Conservation (phyloP, 371 early-diverging fungal species). For the Mucor circinelloides region DNA sequence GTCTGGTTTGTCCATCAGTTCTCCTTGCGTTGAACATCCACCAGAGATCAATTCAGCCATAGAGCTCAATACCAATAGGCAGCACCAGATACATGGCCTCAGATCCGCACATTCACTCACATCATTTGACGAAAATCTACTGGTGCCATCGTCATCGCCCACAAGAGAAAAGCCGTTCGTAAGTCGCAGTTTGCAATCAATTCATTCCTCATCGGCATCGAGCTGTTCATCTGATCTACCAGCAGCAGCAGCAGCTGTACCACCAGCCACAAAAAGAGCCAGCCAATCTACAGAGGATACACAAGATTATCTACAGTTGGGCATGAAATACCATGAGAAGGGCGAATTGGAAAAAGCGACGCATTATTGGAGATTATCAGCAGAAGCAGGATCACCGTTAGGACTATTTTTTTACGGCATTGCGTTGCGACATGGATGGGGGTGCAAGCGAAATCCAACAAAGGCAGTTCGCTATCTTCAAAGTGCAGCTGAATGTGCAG, state of each 20-base stretch:
- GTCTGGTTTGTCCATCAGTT: neutral
- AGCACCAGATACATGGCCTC: neutral
- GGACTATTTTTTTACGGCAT: slow-evolving; percentile 90
- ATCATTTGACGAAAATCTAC: neutral
- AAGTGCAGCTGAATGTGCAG: slow-evolving; percentile 78
- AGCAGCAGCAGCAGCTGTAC: neutral
- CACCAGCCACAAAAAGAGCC: neutral
- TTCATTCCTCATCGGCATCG: slow-evolving; percentile 1
- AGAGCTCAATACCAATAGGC: neutral
- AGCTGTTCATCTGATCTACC: neutral
- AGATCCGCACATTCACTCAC: slow-evolving; percentile 3
- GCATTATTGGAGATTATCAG: slow-evolving; percentile 79
- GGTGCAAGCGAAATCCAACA: slow-evolving; percentile 65
- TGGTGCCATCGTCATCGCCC: neutral
- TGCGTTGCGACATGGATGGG: slow-evolving; percentile 92
- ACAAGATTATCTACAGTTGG: slow-evolving; percentile 19
- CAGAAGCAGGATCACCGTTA: slow-evolving; percentile 70
- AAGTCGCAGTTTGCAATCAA: neutral
- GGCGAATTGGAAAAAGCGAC: slow-evolving; percentile 84
- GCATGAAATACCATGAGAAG: slow-evolving; percentile 40
- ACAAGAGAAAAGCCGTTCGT: neutral
- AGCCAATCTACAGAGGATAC: neutral
- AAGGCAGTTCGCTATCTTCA: slow-evolving; percentile 75
- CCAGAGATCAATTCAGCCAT: neutral
- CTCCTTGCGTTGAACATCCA: slow-evolving; percentile 1